Evolutionary conservation across 257 asterid genomes (phyloP).

Genomic region (Przewalskia tangutica): DNA sequence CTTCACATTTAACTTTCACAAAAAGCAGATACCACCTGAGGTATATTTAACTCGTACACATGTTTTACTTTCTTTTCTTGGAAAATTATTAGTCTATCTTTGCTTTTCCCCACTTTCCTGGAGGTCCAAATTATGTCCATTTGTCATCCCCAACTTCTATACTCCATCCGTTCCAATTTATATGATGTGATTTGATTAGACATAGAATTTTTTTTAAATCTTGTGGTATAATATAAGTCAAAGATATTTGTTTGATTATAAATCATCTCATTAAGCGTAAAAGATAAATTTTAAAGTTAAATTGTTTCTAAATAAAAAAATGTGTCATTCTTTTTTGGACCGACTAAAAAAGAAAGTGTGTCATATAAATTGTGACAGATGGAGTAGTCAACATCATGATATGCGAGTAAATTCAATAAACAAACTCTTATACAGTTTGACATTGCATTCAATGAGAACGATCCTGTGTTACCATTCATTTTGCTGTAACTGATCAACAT

Average conservation of each 20-base stretch:
- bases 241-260: too few relatives aligned
- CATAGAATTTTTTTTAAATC: too few relatives aligned
- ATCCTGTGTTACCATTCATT: neutral
- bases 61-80: neutral
- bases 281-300: too few relatives aligned
- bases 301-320: too few relatives aligned
- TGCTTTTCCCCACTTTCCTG: neutral
- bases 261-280: too few relatives aligned
- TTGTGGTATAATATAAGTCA: too few relatives aligned
- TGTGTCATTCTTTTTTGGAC: too few relatives aligned
- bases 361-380: too few relatives aligned
- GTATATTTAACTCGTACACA: neutral
- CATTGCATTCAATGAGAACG: neutral
- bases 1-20: neutral
- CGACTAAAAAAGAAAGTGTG: too few relatives aligned
- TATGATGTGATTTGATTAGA: too few relatives aligned
- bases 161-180: neutral
- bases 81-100: neutral
- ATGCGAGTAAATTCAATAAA: neutral
- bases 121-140: neutral
- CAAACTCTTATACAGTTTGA: neutral
- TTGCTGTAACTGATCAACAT: neutral
- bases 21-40: neutral
- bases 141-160: neutral
- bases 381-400: neutral